Evolutionary conservation across 2,329 filamentous ascomycete genomes (phyloP).

Genomic region (Aspergillus sp.): DNA sequence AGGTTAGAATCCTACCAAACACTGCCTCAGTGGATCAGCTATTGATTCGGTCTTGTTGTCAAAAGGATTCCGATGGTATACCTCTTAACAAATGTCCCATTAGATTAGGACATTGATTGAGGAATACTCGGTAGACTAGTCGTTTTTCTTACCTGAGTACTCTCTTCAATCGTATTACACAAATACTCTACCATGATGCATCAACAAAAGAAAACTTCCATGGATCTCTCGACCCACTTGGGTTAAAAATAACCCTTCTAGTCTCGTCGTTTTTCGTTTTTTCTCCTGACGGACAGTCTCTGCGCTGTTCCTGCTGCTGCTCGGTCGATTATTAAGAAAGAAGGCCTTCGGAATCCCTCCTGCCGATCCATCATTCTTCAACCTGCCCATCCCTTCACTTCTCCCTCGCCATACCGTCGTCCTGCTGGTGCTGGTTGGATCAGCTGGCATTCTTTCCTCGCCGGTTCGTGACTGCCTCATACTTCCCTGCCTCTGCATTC

Average conservation of each 20-base stretch:
- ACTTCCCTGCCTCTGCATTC: conserved; percentile 5
- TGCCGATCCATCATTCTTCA: conserved; percentile 32
- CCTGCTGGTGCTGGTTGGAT: conserved; percentile 15
- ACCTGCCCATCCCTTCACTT: background rate
- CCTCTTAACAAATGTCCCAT: no score
- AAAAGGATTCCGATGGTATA: no score
- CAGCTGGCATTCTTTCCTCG: conserved; percentile 16
- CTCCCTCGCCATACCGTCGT: background rate
- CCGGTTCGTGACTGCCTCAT: conserved; percentile 6
- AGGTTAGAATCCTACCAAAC: no score
- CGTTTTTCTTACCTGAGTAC: no score
- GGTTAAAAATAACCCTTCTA: conserved; percentile 1
- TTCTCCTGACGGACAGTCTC: background rate
- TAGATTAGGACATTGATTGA: no score
- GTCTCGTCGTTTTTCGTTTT: background rate
- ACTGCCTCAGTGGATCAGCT: no score
- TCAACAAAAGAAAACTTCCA: no score
- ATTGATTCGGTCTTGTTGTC: no score
- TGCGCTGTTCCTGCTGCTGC: background rate
- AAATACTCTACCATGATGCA: no score
- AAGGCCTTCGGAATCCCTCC: conserved; percentile 27
- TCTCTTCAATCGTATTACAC: no score
- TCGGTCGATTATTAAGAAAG: conserved; percentile 15
- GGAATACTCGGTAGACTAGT: no score
- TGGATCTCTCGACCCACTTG: background rate